These are phyloP conservation scores for Boletus rubropictus DNA, from an alignment of 768 basidiomycete genomes.

Conservation along the genomic window DNA sequence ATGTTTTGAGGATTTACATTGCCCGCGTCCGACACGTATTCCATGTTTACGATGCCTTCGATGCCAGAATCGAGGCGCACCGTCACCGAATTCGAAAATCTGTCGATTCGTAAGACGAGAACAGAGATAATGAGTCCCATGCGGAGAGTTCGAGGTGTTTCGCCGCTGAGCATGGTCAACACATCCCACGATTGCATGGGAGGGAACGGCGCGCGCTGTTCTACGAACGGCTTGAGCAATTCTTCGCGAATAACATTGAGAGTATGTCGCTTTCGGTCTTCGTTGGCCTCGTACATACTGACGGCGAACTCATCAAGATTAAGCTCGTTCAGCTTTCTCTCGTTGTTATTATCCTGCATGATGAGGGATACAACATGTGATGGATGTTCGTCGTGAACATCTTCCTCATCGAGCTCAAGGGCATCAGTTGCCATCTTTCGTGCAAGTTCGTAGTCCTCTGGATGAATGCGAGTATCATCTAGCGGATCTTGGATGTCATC, in stretches of 20 bases:
- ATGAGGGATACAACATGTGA: slow-evolving; percentile 84
- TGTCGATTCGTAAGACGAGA: slow-evolving; percentile 49
- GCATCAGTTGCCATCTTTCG: slow-evolving; percentile 98
- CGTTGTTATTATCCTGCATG: slow-evolving; percentile 76
- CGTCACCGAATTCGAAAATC: slow-evolving; percentile 44
- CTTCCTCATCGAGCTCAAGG: slow-evolving; percentile 95
- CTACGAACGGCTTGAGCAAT: slow-evolving; percentile 72
- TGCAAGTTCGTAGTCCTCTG: slow-evolving; percentile 95
- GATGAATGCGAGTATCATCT: slow-evolving; percentile 93
- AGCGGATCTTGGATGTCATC: slow-evolving; percentile 80
- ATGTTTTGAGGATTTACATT: slow-evolving; percentile 39
- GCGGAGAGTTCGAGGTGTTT: slow-evolving; percentile 72
- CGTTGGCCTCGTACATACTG: slow-evolving; percentile 78
- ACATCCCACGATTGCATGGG: slow-evolving; percentile 72
- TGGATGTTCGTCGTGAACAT: slow-evolving; percentile 86
- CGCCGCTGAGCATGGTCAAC: slow-evolving; percentile 92
- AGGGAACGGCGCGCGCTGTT: slow-evolving; percentile 61
- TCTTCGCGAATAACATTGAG: slow-evolving; percentile 87
- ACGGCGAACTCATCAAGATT: slow-evolving; percentile 95
- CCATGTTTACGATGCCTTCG: slow-evolving; percentile 67
- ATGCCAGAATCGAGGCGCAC: slow-evolving; percentile 91
- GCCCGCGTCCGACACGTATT: slow-evolving; percentile 51
- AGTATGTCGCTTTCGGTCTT: slow-evolving; percentile 83
- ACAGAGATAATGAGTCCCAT: slow-evolving; percentile 80
- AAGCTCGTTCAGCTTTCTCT: slow-evolving; percentile 78